A percentile compares a stretch with the other conserved stretches of the same genome.
Conservation (phyloP, 345 rosid genomes). For the Trapa bicornis region DNA sequence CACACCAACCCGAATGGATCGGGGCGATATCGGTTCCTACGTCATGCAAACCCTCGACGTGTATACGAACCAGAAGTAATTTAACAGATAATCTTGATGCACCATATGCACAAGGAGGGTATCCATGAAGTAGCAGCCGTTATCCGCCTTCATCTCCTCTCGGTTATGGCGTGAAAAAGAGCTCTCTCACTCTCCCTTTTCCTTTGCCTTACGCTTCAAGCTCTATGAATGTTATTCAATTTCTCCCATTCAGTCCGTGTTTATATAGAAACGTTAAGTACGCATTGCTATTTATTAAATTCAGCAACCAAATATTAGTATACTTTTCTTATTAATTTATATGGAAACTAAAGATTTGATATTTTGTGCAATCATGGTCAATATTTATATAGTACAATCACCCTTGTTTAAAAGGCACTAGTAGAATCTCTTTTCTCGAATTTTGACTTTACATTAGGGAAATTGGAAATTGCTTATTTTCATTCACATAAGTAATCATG, state of each 20-base stretch:
- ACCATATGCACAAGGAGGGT: background rate
- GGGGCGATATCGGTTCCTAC: background rate
- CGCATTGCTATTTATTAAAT: too few relatives aligned
- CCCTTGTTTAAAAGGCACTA: too few relatives aligned
- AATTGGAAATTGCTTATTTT: too few relatives aligned
- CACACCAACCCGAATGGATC: background rate
- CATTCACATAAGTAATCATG: too few relatives aligned
- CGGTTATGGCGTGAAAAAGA: constrained; percentile 1
- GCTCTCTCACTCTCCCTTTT: background rate
- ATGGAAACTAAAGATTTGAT: too few relatives aligned
- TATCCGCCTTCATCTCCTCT: constrained; percentile 2
- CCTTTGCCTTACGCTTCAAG: background rate
- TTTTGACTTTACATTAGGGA: too few relatives aligned
- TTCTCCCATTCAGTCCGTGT: background rate
- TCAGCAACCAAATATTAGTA: too few relatives aligned
- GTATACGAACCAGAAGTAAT: background rate
- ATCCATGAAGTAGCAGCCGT: background rate
- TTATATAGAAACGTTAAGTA: background rate
- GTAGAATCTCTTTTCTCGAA: too few relatives aligned
- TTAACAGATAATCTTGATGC: background rate
- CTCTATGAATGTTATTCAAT: too few relatives aligned
- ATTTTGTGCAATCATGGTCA: too few relatives aligned
- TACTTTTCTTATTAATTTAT: too few relatives aligned
- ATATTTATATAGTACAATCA: too few relatives aligned
- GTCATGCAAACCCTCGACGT: background rate